A percentile compares a stretch with the other conserved stretches of the same genome.
Evolutionary conservation across 306 rosid species (phyloP).

Genomic region (Prunus campanulata): DNA sequence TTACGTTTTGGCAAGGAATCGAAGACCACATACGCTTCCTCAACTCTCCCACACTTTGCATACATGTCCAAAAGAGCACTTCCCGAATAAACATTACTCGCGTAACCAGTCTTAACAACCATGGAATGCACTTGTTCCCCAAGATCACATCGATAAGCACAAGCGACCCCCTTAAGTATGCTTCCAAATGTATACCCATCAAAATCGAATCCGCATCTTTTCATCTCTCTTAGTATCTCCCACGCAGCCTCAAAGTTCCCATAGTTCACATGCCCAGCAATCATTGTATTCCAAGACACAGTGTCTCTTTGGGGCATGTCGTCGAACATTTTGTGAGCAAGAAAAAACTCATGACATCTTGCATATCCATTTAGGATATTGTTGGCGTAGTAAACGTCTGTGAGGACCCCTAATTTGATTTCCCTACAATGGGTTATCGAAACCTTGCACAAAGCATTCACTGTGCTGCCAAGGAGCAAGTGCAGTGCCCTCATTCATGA

Average conservation of each 20-base stretch:
- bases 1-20: slow-evolving; percentile 44
- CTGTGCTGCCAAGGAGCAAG: slow-evolving; percentile 29
- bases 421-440: slow-evolving; percentile 49
- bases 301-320: slow-evolving; percentile 61
- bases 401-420: slow-evolving; percentile 48
- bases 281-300: slow-evolving; percentile 80
- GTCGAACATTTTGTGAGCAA: slow-evolving; percentile 55
- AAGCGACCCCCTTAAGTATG: slow-evolving; percentile 60
- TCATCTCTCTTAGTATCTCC: slow-evolving; percentile 48
- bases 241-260: slow-evolving; percentile 39
- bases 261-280: slow-evolving; percentile 46
- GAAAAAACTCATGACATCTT: slow-evolving; percentile 29
- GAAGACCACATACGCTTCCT: slow-evolving; percentile 53
- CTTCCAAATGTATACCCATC: slow-evolving; percentile 77
- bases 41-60: slow-evolving; percentile 72
- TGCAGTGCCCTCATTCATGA: slow-evolving; percentile 55
- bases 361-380: slow-evolving; percentile 45
- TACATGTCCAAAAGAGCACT: slow-evolving; percentile 88
- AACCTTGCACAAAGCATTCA: slow-evolving; percentile 31
- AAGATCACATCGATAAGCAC: slow-evolving; percentile 23
- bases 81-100: slow-evolving; percentile 47
- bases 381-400: slow-evolving; percentile 58
- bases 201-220: slow-evolving; percentile 32
- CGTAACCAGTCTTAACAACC: slow-evolving; percentile 53
- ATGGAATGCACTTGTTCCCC: slow-evolving; percentile 68